Base-by-base conservation (phyloP, 208 protist species). In the Trypanosoma avium region DNA sequence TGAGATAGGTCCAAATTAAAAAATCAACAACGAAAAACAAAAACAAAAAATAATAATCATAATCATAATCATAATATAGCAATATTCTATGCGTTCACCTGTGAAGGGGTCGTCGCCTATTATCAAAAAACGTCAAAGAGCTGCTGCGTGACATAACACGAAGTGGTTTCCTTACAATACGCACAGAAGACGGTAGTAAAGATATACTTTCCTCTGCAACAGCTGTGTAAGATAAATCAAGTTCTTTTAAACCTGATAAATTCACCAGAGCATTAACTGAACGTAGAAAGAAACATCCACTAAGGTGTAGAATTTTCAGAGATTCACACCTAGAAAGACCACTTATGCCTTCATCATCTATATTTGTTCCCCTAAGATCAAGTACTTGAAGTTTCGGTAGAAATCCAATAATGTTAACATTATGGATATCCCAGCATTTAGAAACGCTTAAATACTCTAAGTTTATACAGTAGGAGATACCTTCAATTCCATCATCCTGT, bases 301-400 rank as follows among this genome's bases (percentile, higher is more conserved):
- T 40, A 29, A 87, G 70, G 53, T 74, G 63, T 45, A 87, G 58
- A 47, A 71, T 64, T 66, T 67, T 74, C 40, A 87, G 61, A 40
- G 47, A 49, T 22, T 53, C 58, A 64, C 81, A 83, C 17, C 73
- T 52, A 43, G 71, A 70, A 30, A 83, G 54, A 7, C 70, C 75
- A 17, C 61, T 67, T 57, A 87, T 57, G 19, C 66, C 75, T 61
- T 73, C 79, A 66, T 79, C 75, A 55, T 75, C 77, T 19, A 77
- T 66, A 43, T 67, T 64, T 50, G 67, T 81, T 55, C 57, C 64
- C 42, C 67, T 73, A 45, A 83, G 68, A 61, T 83, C 74, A 45
- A 83, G 77, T 32, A 70, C 56, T 29, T 71, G 73, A 12, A 83
- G 70, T 19, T 54, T 58, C 24, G 32, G 47, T 42, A 83, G 65